Evolutionary conservation across 2,329 filamentous ascomycete genomes (phyloP), one percentile per base, ranked within the genome.

Genomic region (Chaetomiaceae sp.): DNA sequence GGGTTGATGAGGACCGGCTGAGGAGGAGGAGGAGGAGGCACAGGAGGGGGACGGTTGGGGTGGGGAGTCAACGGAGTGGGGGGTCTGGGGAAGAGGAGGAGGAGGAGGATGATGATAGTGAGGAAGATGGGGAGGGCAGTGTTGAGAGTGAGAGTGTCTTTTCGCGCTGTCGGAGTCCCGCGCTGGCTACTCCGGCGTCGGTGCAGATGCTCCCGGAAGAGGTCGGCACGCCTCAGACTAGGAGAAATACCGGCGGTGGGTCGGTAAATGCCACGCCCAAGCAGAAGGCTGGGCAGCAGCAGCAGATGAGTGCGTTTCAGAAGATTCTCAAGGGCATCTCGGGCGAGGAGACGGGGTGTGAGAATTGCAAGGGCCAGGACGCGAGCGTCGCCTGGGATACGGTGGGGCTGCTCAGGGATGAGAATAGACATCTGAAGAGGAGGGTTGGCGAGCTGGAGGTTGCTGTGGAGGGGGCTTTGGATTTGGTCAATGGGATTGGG

Each of bases 331-430:
- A 71, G 61, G 70, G 70, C 23, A 70, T 75, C 9, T 45, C 55
- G 16, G 58, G 56, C 17, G 62, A 64, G 27, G 59, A 60, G 7
- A 10, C 42, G 54, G 55, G 65, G 50, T 84, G 81, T 58, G 59
- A 65, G 30, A 84, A 83, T 59, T 85, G 82, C 63, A 66, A 72
- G 47, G 81, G 82, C 12, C 74, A 76, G 58, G 76, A 79, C 46
- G 72, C 77, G 12, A 80, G 78, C 56, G 72, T 81, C 33, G 82
- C 82, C 4, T 85, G 82, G 82, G 76, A 85, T 60, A 83, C 82
- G 4, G 81, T 83, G n/a, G 73, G 75, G 46, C 55, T 83, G 41
- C 66, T 85, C 52, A 71, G 79, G 34, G 77, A 80, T 41, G 83
- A 86, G 69, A 86, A 86, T 58, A 76, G 71, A 60, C 73, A 74